A percentile compares a stretch with the other conserved stretches of the same genome.
These are phyloP conservation scores for Ulota crispa DNA, from an alignment of 225 moss, liverwort and hornwort species.

Conservation along the genomic window DNA sequence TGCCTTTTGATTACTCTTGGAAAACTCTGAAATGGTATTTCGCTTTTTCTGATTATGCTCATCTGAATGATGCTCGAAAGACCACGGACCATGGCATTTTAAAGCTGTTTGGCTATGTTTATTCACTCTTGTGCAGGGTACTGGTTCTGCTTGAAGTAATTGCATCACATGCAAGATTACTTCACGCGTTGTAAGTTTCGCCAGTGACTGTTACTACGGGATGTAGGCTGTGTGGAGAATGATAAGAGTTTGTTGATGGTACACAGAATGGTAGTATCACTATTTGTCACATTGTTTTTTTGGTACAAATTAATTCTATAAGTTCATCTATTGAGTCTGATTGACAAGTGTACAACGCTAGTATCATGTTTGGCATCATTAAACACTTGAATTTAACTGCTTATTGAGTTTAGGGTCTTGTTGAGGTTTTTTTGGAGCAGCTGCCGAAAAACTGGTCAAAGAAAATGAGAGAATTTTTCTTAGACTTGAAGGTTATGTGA, in stretches of 20 bases:
- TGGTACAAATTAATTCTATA: neutral
- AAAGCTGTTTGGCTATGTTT: neutral
- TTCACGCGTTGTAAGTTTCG: neutral
- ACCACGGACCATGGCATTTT: neutral
- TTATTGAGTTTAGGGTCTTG: neutral
- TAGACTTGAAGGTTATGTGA: neutral
- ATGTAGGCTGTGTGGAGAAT: neutral
- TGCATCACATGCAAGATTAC: neutral
- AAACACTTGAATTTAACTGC: neutral
- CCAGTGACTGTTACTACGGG: neutral
- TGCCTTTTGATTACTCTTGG: neutral
- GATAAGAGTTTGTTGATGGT: neutral
- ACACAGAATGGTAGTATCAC: neutral
- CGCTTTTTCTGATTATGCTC: neutral
- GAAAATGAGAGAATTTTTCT: neutral
- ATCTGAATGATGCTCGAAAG: neutral
- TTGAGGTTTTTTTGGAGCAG: neutral
- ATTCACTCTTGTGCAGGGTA: neutral
- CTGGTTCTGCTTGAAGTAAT: neutral
- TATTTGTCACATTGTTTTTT: neutral
- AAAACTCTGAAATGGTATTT: neutral
- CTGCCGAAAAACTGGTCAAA: neutral
- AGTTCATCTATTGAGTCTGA: neutral
- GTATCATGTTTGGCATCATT: neutral
- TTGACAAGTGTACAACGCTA: neutral